A percentile compares a stretch with the other conserved stretches of the same genome.
Evolutionary conservation across 257 asterid genomes (phyloP).

Genomic region (Solanum chaucha): DNA sequence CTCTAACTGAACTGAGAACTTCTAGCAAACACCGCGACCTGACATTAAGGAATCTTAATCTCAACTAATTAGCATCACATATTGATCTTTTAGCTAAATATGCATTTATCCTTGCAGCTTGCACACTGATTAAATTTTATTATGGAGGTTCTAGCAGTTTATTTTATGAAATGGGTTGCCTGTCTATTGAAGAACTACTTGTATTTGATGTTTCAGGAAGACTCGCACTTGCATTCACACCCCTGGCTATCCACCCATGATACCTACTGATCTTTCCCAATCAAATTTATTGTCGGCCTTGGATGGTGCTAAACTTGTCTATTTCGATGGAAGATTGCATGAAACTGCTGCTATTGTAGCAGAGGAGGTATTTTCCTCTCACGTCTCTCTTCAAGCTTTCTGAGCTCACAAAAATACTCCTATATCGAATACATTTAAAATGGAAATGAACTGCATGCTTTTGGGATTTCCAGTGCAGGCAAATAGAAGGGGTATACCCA

Average conservation of each 20-base stretch:
- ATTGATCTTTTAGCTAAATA: not conserved
- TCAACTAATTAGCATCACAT: not conserved
- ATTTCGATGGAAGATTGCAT: conserved; percentile 71
- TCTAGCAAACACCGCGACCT: not conserved
- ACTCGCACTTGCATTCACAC: conserved; percentile 96
- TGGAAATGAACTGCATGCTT: conserved; percentile 24
- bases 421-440: not conserved
- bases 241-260: conserved; percentile 92
- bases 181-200: not conserved
- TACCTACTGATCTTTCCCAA: conserved; percentile 66
- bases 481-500: conserved; percentile 72
- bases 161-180: not conserved
- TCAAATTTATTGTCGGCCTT: conserved; percentile 50
- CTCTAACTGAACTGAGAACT: not conserved
- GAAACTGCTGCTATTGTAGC: conserved; percentile 82
- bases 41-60: not conserved
- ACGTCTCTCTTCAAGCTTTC: not conserved
- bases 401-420: not conserved
- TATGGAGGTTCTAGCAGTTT: not conserved
- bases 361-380: conserved; percentile 53
- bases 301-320: conserved; percentile 62
- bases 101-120: not conserved
- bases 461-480: conserved; percentile 90
- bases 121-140: not conserved
- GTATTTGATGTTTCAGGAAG: conserved; percentile 48